Base-by-base conservation (phyloP, 768 basidiomycete genomes). In the Lepiota venenata region DNA sequence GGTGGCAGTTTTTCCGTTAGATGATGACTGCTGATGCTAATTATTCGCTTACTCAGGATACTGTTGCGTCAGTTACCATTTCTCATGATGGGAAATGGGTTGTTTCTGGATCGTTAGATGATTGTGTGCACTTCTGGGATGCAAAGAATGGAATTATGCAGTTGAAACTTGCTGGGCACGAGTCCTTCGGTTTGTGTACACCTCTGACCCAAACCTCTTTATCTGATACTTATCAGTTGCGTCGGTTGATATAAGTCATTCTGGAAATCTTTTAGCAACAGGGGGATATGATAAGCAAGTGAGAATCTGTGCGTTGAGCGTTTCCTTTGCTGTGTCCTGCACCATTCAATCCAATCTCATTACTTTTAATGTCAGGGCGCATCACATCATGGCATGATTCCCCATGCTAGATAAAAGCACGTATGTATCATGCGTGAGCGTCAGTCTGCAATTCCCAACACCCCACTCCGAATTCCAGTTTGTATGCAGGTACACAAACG, bases 21-120 rank as follows among this genome's bases (percentile, higher is more conserved):
- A n/a, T n/a, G n/a, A n/a, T 16, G 73, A 75, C 27, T 9, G 84
- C 88, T 60, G 16, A 6, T 35, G 39, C 18, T 8, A 11, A 32
- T 9, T 2, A 9, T 8, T 15, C 15, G 8, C 74, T 77, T 45
- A 79, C 81, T 55, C 79, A 93, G 71, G 71, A 74, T 58, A 74
- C 73, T 58, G 74, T 76, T 29, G 53, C 74, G 48, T 69, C 68
- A 25, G 74, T 74, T n/a, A 70, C 63, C 16, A 85, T 90, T 42
- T 87, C 88, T 32, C 84, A 87, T 49, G 91, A 93, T 64, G 88
- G 88, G 5, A 80, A 86, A 52, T 69, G 88, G 85, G 84, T 92
- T 63, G 89, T 90, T 21, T 88, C 85, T 16, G 89, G 90, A 22
- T 66, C 64, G 15, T 91, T 91, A 66, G 91, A 93, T 68, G 82